Evolutionary conservation across 768 basidiomycete species (phyloP), one percentile per base, ranked within the genome.

Genomic region (Naganishia randhawae): DNA sequence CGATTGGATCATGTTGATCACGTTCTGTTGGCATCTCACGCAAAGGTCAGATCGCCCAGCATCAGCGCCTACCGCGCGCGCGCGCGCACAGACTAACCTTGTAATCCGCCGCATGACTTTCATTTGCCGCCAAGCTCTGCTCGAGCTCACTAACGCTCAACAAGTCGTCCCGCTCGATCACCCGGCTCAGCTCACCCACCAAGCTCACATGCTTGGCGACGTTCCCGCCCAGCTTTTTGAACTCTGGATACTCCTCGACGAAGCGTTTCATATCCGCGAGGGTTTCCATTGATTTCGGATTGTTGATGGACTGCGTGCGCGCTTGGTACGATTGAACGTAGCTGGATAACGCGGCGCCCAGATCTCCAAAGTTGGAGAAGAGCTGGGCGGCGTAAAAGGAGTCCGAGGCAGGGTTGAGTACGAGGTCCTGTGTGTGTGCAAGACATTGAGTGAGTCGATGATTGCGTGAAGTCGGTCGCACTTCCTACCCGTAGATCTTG

Each of bases 191-290:
- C 78, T 99, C 96, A 14, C 96, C 95, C 0, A 99, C 96, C 27
- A 99, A 81, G 8, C 95, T 91, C 25, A 98, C 96, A 75, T 98
- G 96, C 81, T 98, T 99, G 82, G 92, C 95, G 33, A 99, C 96
- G 78, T 99, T 99, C 10, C 94, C 94, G 0, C 96, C 93, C 33
- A 99, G 84, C 77, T 94, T 94, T 73, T 89, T 85, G 76, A 98
- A 97, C 80, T 99, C 96, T 0, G 96, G 96, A 80, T 95, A 99
- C 74, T 97, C 94, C 78, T 99, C 96, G 1, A 99, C 90, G 73
- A 95, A 95, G 10, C 85, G 87, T 79, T 98, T 98, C 96, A 99
- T 99, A 73, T 99, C 96, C 5, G 84, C 81, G 67, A 98, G 92
- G 0, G 95, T 97, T 75, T 94, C 93, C 71, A 99, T 95, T 61